Evolutionary conservation across 2,329 filamentous ascomycete species (phyloP).

Genomic region (Samsoniella hepiali): DNA sequence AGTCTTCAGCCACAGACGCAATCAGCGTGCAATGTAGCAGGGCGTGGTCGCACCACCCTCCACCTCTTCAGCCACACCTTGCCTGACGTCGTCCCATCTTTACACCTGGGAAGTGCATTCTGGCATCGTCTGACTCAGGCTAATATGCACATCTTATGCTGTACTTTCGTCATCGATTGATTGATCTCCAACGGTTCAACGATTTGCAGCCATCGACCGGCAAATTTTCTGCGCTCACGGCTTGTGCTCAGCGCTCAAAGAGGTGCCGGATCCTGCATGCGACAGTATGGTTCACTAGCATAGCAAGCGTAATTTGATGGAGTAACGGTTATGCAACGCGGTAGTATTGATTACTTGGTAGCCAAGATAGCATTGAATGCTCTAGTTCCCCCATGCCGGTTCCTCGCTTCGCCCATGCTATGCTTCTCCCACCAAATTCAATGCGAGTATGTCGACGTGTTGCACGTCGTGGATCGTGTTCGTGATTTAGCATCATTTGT

Average conservation of each 20-base stretch:
- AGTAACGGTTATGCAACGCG: background rate
- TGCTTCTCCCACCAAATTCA: slow-evolving; percentile 13
- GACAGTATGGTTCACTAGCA: background rate
- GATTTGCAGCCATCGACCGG: background rate
- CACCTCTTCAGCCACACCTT: slow-evolving; percentile 15
- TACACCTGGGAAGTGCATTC: background rate
- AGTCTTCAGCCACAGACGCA: background rate
- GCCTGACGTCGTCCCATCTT: slow-evolving; percentile 14
- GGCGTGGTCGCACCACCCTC: background rate
- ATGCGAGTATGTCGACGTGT: background rate
- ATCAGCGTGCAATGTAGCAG: background rate
- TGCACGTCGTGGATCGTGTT: background rate
- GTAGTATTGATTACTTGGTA: background rate
- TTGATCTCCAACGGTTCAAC: background rate
- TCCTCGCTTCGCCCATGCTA: background rate
- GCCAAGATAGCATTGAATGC: background rate
- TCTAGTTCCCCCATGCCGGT: background rate
- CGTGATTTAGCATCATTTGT: background rate
- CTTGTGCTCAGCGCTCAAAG: background rate
- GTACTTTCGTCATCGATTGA: background rate
- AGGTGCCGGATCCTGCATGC: background rate
- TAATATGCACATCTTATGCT: background rate
- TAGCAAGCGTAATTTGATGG: background rate
- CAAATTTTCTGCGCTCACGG: background rate
- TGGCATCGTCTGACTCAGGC: background rate